Conservation (phyloP, 2,329 filamentous ascomycete species). For the Hysterium pulicare region DNA sequence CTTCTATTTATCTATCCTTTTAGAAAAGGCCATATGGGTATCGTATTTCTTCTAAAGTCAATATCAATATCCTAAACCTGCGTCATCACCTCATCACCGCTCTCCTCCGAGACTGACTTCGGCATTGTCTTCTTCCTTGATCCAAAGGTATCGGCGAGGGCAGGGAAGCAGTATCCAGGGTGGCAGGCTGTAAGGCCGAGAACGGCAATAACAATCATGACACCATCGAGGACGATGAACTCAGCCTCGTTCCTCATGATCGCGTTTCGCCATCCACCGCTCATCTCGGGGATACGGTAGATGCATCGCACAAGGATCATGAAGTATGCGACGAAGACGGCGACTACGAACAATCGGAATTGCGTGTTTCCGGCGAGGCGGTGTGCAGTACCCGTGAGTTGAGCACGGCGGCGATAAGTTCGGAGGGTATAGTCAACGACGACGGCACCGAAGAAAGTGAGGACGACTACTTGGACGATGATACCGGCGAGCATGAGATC, state of each 20-base stretch:
- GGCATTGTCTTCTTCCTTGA: conserved; percentile 5
- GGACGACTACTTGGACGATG: conserved; percentile 53
- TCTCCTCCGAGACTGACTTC: not conserved
- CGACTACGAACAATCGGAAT: conserved; percentile 30
- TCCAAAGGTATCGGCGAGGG: conserved; percentile 20
- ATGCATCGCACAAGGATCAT: conserved; percentile 47
- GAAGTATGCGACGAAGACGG: conserved; percentile 41
- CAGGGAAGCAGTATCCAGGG: conserved; percentile 41
- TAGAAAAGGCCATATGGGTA: no score
- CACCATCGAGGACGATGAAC: conserved; percentile 53
- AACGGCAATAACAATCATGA: conserved; percentile 51
- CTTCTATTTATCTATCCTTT: no score
- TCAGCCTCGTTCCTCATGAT: conserved; percentile 48
- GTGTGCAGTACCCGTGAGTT: conserved; percentile 18
- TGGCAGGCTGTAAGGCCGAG: conserved; percentile 47
- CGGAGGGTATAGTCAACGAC: conserved; percentile 36
- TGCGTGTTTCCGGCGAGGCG: conserved; percentile 18
- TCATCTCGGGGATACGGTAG: conserved; percentile 50
- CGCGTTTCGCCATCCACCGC: conserved; percentile 44
- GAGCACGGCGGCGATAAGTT: conserved; percentile 24
- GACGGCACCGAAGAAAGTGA: conserved; percentile 47
- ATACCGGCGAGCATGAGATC: conserved; percentile 59
- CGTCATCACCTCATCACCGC: not conserved
- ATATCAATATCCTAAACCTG: no score
- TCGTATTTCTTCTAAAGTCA: no score